phyloP scores from a whole-genome alignment of 208 protist genomes.

The Leishmania lainsoni region DNA sequence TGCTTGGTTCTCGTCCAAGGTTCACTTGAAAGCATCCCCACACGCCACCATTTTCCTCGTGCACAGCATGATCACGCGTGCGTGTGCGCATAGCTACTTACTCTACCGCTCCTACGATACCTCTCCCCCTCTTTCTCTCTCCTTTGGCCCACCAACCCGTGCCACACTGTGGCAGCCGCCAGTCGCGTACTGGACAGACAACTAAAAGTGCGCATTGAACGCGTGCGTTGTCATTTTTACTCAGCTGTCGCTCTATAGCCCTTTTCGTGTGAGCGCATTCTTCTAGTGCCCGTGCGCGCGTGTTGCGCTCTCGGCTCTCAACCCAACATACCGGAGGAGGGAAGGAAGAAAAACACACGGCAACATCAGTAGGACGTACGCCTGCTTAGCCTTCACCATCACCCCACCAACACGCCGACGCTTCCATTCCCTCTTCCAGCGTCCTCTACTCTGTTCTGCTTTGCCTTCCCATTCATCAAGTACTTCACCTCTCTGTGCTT shows the following conservation, averaged over 20 bases:
- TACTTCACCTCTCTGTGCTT: not conserved
- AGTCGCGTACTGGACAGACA: not conserved
- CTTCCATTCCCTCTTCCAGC: not conserved
- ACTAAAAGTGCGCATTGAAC: not conserved
- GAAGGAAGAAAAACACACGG: not conserved
- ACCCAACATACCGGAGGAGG: not conserved
- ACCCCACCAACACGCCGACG: not conserved
- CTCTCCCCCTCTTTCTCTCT: not conserved
- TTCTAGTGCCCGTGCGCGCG: not conserved
- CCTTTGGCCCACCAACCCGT: not conserved
- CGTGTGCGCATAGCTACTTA: not conserved
- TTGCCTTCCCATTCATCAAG: not conserved
- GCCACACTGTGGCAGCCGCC: not conserved
- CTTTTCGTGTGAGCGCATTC: not conserved
- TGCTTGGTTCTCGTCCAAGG: not conserved
- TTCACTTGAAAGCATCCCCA: not conserved
- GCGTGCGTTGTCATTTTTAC: not conserved
- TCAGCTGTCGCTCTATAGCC: not conserved
- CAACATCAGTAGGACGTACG: not conserved
- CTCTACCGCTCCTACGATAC: not conserved
- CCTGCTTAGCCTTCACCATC: not conserved
- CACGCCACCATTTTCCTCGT: too few species aligned
- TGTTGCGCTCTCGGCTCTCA: too few species aligned
- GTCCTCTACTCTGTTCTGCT: not conserved
- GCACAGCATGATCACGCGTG: not conserved